phyloP scores from a whole-genome alignment of 192 early-diverging fungal genomes.

The Helicostylum pulchrum region DNA sequence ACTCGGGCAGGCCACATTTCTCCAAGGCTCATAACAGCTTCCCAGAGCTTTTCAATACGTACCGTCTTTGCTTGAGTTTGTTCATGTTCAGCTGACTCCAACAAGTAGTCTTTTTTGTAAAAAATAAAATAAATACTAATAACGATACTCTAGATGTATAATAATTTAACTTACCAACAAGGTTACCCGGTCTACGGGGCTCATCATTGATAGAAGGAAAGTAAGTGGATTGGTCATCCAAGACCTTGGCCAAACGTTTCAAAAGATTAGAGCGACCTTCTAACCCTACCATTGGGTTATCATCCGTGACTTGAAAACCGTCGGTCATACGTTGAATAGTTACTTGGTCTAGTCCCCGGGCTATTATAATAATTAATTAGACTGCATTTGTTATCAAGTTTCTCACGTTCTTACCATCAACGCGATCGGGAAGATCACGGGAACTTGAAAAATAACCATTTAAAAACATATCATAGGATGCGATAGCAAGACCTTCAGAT shows the following conservation, averaged over 20 bases:
- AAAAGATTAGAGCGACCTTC: conserved; percentile 74
- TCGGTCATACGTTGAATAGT: conserved; percentile 47
- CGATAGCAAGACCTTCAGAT: conserved; percentile 86
- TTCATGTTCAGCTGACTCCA: neutral
- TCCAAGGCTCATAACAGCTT: conserved; percentile 72
- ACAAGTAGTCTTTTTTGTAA: neutral
- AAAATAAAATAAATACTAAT: neutral
- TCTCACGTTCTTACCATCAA: conserved; percentile 55
- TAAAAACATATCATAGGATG: conserved; percentile 81
- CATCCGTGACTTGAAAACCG: conserved; percentile 77
- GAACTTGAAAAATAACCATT: conserved; percentile 71
- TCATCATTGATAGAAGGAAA: conserved; percentile 48
- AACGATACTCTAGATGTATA: neutral
- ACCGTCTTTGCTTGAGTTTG: conserved; percentile 37
- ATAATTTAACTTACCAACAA: conserved; percentile 56
- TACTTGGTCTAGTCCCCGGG: conserved; percentile 45
- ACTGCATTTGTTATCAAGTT: neutral
- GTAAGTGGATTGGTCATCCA: conserved; percentile 50
- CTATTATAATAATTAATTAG: conserved; percentile 21
- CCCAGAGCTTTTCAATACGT: conserved; percentile 69
- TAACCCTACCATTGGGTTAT: conserved; percentile 79
- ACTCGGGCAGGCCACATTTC: conserved; percentile 87
- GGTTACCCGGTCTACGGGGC: conserved; percentile 74
- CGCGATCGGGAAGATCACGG: conserved; percentile 52
- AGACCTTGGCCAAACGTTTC: conserved; percentile 56